These are phyloP conservation scores for Pseudogymnoascus sp. DNA, from an alignment of 2,329 filamentous ascomycete species.

Conservation along the genomic window DNA sequence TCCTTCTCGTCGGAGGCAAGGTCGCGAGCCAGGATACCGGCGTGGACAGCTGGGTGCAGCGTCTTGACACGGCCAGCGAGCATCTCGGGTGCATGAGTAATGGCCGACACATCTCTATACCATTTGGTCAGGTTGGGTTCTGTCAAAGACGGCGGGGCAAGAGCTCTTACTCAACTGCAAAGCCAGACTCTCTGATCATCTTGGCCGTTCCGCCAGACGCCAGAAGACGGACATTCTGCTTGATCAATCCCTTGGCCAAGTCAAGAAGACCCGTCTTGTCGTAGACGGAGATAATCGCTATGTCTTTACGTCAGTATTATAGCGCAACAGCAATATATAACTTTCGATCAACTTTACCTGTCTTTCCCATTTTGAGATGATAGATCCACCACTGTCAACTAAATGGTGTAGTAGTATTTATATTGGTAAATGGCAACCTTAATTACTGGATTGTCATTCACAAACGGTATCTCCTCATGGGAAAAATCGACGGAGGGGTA, in stretches of 20 bases:
- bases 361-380: conserved; percentile 12
- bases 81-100: conserved; percentile 96
- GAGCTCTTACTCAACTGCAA: conserved; percentile 77
- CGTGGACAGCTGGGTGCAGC: conserved; percentile 84
- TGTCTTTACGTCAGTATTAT: conserved; percentile 20
- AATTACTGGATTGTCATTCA: conserved; percentile 7
- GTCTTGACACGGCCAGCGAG: conserved; percentile 89
- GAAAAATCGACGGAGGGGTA: conserved; percentile 8
- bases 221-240: conserved; percentile 84
- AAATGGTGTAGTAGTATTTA: conserved; percentile 6
- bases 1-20: conserved; percentile 96
- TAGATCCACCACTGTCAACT: conserved; percentile 6
- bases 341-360: not conserved
- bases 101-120: conserved; percentile 87
- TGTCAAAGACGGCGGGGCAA: not conserved
- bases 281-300: conserved; percentile 94
- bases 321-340: not conserved
- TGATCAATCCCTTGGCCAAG: conserved; percentile 79
- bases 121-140: not conserved
- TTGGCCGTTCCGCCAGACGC: conserved; percentile 92
- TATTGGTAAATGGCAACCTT: conserved; percentile 8
- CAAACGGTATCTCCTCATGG: conserved; percentile 7
- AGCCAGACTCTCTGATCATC: conserved; percentile 93
- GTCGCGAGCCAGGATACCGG: conserved; percentile 85
- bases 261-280: conserved; percentile 96